Percentiles rank a stretch among this genome's conserved stretches.
phyloP scores from a whole-genome alignment of 495 filamentous ascomycete genomes.

The Filosporella fistucella region DNA sequence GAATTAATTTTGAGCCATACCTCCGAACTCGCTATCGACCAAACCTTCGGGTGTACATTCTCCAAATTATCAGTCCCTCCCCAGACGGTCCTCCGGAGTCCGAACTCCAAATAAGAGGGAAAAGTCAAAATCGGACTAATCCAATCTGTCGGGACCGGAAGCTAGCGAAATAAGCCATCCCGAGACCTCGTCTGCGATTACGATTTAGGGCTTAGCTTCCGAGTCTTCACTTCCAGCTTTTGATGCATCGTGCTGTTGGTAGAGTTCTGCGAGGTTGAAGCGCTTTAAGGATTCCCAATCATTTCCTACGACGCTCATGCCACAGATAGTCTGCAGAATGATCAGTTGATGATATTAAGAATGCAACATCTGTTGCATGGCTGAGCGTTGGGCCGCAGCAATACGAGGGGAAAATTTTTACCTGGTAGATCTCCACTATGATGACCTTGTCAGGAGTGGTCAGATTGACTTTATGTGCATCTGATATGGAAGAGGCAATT shows the following conservation, averaged over 20 bases:
- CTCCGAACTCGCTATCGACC: too few relatives aligned
- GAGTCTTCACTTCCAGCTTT: slow-evolving; percentile 2
- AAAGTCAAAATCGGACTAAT: too few relatives aligned
- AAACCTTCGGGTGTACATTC: too few relatives aligned
- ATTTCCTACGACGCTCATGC: slow-evolving; percentile 69
- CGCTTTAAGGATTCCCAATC: slow-evolving; percentile 69
- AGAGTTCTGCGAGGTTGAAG: slow-evolving; percentile 69
- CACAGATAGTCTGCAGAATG: slow-evolving; percentile 59
- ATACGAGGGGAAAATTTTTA: slow-evolving; percentile 36
- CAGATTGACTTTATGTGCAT: slow-evolving; percentile 77
- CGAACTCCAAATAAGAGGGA: too few relatives aligned
- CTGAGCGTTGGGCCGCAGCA: not conserved
- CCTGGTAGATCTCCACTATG: slow-evolving; percentile 84
- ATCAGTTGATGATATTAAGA: slow-evolving; percentile 8
- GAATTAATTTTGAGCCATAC: too few relatives aligned
- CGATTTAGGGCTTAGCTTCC: slow-evolving; percentile 15
- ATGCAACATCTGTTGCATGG: slow-evolving; percentile 14
- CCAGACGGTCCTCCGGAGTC: too few relatives aligned
- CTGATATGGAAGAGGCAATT: slow-evolving; percentile 54
- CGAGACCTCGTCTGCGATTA: slow-evolving; percentile 18
- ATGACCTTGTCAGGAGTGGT: slow-evolving; percentile 78
- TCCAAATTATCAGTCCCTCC: too few relatives aligned
- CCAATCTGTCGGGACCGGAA: too few relatives aligned
- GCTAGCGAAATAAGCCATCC: too few relatives aligned
- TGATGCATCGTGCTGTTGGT: slow-evolving; percentile 24